Percentiles rank a stretch among this genome's conserved stretches.
These are phyloP conservation scores for Globisporangium cylindrosporum DNA, from an alignment of 352 stramenopile species.

Conservation along the genomic window DNA sequence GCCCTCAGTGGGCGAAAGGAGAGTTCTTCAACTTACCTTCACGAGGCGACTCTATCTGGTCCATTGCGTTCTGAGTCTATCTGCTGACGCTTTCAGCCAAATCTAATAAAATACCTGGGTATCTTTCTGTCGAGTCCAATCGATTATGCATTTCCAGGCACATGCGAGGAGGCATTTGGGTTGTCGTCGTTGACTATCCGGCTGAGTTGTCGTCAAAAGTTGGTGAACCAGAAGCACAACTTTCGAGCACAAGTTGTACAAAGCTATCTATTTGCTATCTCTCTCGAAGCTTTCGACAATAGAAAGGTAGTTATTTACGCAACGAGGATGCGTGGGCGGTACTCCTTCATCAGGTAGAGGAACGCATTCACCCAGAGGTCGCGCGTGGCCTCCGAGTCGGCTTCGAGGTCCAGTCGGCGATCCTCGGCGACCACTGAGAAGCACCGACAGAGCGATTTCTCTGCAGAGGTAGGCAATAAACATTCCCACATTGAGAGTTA, in stretches of 20 bases:
- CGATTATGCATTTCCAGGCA: not conserved
- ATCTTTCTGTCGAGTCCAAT: not conserved
- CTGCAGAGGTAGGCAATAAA: conserved; percentile 20
- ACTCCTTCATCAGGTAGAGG: conserved; percentile 46
- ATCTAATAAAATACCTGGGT: not conserved
- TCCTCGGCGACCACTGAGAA: conserved; percentile 70
- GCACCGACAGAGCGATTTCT: conserved; percentile 61
- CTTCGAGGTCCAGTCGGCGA: conserved; percentile 62
- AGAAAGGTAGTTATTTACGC: conserved; percentile 19
- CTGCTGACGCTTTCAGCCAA: not conserved
- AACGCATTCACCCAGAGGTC: conserved; percentile 64
- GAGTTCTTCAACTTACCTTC: not conserved
- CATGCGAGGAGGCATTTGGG: not conserved
- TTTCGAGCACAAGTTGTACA: not conserved
- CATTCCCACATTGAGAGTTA: not conserved
- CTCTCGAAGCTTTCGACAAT: not conserved
- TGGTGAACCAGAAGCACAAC: not conserved
- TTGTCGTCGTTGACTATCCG: not conserved
- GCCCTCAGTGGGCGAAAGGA: not conserved
- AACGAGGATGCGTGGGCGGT: conserved; percentile 49
- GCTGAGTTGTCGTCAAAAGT: not conserved
- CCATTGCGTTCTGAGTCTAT: not conserved
- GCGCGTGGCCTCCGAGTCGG: conserved; percentile 59
- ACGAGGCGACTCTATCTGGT: not conserved
- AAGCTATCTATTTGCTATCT: not conserved